Percentiles rank a stretch among this genome's conserved stretches.
These are phyloP conservation scores for Rhododendron kiyosumense DNA, from an alignment of 148 eudicot genomes.

Conservation along the genomic window DNA sequence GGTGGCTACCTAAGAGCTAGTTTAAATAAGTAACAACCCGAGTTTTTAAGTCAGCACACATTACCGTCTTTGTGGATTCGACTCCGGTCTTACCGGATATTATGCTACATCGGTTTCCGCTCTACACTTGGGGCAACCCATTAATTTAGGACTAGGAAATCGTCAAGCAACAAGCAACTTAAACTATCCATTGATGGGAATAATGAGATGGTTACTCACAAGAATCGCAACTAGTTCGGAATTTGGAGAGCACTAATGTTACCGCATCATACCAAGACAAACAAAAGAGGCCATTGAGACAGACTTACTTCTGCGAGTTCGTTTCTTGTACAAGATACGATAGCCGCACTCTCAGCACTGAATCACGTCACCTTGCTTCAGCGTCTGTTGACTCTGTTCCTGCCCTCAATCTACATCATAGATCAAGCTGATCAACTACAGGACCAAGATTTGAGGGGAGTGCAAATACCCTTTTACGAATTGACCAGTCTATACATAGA, in stretches of 20 bases:
- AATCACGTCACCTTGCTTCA: conserved; percentile 74
- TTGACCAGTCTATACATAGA: not conserved
- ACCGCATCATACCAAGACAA: not conserved
- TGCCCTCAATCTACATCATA: conserved; percentile 61
- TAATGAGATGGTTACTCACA: not conserved
- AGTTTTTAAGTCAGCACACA: no score
- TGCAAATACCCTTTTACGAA: not conserved
- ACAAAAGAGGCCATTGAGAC: not conserved
- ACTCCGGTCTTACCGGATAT: no score
- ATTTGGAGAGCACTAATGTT: not conserved
- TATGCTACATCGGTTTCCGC: no score
- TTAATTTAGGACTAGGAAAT: no score
- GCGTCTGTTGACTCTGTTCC: conserved; percentile 70
- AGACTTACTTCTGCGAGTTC: conserved; percentile 71
- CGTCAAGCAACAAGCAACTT: not conserved
- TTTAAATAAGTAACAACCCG: no score
- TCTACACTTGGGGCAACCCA: no score
- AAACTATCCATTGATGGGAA: not conserved
- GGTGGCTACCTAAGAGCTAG: no score
- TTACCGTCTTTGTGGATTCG: no score
- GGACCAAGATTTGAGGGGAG: not conserved
- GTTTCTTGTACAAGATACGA: conserved; percentile 79
- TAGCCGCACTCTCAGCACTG: conserved; percentile 85
- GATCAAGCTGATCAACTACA: not conserved
- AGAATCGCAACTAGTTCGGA: not conserved